Evolutionary conservation across 352 stramenopile species (phyloP).

Genomic region (Pythium myriotylum): DNA sequence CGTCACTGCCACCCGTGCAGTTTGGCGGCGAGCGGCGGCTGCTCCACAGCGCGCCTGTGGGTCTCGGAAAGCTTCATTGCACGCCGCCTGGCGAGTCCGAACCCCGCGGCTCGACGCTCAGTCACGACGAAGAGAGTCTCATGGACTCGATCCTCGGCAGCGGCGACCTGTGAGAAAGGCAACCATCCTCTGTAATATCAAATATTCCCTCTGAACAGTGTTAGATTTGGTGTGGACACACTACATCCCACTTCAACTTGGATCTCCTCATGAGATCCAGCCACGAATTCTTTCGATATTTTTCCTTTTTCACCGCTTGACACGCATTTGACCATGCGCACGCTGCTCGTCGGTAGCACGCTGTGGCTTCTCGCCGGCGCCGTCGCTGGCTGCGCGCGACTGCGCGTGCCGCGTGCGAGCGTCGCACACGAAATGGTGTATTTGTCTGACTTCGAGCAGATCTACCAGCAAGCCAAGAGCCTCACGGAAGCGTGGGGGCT

Average conservation of each 20-base stretch:
- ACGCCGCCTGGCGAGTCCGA: constrained; percentile 41
- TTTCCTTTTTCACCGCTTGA: constrained; percentile 3
- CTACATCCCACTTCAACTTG: constrained; percentile 18
- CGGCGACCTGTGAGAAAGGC: constrained; percentile 29
- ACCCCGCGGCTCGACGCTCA: constrained; percentile 44
- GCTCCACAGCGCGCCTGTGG: constrained; percentile 73
- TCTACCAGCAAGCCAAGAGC: background rate
- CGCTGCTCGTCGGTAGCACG: no score
- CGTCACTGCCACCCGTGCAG: constrained; percentile 45
- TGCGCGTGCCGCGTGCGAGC: constrained; percentile 20
- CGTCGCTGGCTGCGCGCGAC: constrained; percentile 5
- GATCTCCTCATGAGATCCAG: no score
- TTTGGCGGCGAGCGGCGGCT: constrained; percentile 48
- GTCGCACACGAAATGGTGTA: constrained; percentile 22
- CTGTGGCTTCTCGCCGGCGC: background rate
- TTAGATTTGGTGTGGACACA: constrained; percentile 3
- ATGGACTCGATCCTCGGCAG: constrained; percentile 78
- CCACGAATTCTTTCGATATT: constrained; percentile 20
- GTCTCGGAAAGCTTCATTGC: constrained; percentile 65
- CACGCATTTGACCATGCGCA: background rate
- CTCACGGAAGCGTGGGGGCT: background rate
- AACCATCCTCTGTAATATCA: no score
- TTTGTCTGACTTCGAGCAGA: constrained; percentile 14
- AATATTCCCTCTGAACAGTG: no score
- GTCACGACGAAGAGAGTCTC: constrained; percentile 81